Base-by-base conservation (phyloP, 2,329 filamentous ascomycete genomes). In the Neonectria coccinea region DNA sequence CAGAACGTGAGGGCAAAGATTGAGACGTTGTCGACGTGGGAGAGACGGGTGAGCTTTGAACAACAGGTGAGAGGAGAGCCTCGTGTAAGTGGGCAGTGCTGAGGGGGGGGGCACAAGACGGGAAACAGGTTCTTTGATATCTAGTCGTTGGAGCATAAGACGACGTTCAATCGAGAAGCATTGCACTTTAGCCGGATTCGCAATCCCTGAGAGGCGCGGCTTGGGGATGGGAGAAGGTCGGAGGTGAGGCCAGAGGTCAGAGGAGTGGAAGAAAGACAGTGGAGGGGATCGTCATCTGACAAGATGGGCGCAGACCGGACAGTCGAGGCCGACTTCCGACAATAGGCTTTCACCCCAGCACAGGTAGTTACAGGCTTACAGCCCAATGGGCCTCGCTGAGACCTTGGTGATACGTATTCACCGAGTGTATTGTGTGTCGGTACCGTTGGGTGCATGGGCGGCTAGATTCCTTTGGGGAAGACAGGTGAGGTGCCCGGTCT, bases 211-310 rank as follows among this genome's bases (percentile, higher is more conserved):
- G 29, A 51, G 29, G 48, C 48, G 29, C 48, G n/a, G 29, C 18
- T 51, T 1, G 29, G 33, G 12, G 39, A 14, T 33, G 16, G 11
- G 18, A 6, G n/a, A 31, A 51, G 18, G n/a, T 31, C n/a, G 12
- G 27, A 51, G 27, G 29, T 36, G 20, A 55, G 42, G 36, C 27
- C n/a, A 39, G 62, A 39, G 41, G n/a, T 29, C 42, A 31, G 45
- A 33, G 57, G 65, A 65, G 65, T 51, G 65, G 67, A 57, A 60
- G 54, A 12, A 57, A 57, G 61, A 44, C 44, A 59, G 52, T 60
- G 52, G 67, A 72, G 67, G 70, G 69, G 59, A 73, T 73, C 70
- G 70, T 73, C 70, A 73, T 73, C 56, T 73, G 70, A 73, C 68
- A 51, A 55, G 56, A 55, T 11, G 22, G 52, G 44, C 25, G n/a